A percentile compares a stretch with the other conserved stretches of the same genome.
phyloP scores from a whole-genome alignment of 2,329 filamentous ascomycete genomes.

The Neofusicoccum umdonicola region DNA sequence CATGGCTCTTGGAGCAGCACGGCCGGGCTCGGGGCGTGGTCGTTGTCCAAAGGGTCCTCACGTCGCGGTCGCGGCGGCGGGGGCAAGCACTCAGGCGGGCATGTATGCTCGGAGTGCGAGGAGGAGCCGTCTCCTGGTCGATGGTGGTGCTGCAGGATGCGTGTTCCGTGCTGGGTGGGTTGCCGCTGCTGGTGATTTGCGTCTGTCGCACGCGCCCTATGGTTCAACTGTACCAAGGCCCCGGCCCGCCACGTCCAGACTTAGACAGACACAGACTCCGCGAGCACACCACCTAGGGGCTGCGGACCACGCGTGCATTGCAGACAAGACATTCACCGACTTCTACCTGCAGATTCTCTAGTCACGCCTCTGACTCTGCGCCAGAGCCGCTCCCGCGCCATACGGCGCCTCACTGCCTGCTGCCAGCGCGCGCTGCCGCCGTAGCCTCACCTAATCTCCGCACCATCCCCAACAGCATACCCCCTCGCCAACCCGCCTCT shows the following conservation, averaged over 20 bases:
- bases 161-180: conserved; percentile 2
- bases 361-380: neutral
- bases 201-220: conserved; percentile 10
- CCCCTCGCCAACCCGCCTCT: conserved; percentile 84
- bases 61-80: conserved; percentile 6
- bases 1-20: neutral
- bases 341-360: conserved; percentile 1
- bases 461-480: conserved; percentile 68
- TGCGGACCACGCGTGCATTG: neutral
- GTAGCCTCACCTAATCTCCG: conserved; percentile 24
- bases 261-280: neutral
- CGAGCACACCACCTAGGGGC: neutral
- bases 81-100: neutral
- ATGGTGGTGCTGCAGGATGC: conserved; percentile 6
- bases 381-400: neutral
- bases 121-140: neutral
- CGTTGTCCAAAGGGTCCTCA: neutral
- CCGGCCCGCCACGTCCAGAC: conserved; percentile 3
- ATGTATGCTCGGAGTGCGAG: conserved; percentile 4
- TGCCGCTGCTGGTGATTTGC: neutral
- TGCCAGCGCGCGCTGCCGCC: neutral
- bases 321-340: conserved; percentile 4
- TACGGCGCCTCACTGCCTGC: neutral
- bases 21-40: neutral
- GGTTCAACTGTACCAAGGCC: neutral